phyloP scores from a whole-genome alignment of 2,329 filamentous ascomycete species.

The Sporothrix euskadiensis region DNA sequence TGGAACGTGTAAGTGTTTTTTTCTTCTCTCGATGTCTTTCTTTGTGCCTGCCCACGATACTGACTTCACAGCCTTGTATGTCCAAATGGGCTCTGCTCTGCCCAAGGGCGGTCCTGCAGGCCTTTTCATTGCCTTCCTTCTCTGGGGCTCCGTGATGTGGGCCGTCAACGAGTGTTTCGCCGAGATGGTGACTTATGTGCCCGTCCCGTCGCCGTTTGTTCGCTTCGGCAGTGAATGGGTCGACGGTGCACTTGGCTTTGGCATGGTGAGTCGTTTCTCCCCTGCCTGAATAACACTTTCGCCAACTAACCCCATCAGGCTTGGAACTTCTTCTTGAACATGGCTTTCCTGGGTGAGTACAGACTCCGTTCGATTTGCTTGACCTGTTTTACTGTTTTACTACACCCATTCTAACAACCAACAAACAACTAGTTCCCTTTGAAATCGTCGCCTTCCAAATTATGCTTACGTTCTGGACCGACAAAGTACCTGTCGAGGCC shows the following conservation, averaged over 20 bases:
- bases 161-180: constrained; percentile 59
- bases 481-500: constrained; percentile 43
- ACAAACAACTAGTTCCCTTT: constrained; percentile 27
- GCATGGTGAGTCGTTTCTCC: constrained; percentile 31
- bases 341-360: constrained; percentile 47
- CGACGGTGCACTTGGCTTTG: constrained; percentile 49
- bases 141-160: constrained; percentile 59
- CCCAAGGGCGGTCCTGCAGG: constrained; percentile 60
- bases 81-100: constrained; percentile 60
- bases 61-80: constrained; percentile 50
- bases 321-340: constrained; percentile 54
- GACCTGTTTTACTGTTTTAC: background rate
- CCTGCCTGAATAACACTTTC: background rate
- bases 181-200: constrained; percentile 76
- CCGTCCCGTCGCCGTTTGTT: constrained; percentile 77
- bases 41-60: background rate
- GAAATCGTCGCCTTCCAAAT: constrained; percentile 62
- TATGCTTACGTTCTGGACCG: constrained; percentile 59
- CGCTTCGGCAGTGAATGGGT: constrained; percentile 56
- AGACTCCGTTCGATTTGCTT: background rate
- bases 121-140: constrained; percentile 59
- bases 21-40: background rate
- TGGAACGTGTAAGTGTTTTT: constrained; percentile 46
- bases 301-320: constrained; percentile 33
- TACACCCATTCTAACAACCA: background rate